phyloP scores from a whole-genome alignment of 106 monocot species.

The Dactylorhiza incarnata region DNA sequence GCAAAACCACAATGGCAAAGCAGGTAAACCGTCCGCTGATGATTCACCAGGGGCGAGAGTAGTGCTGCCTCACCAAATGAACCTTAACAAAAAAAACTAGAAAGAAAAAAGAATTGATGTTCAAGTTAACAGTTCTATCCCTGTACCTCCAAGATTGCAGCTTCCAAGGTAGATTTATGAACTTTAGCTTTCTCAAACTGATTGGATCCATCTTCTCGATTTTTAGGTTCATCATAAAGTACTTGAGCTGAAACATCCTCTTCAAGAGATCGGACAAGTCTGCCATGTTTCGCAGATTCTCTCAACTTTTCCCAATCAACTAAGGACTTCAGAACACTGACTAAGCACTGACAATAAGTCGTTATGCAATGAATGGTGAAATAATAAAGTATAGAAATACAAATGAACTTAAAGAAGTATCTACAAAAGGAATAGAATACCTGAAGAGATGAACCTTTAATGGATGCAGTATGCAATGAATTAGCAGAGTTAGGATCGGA shows the following conservation, averaged over 20 bases:
- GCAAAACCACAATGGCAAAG: neutral
- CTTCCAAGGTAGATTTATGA: conserved; percentile 91
- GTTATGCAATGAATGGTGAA: neutral
- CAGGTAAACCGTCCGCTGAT: neutral
- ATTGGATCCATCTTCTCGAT: conserved; percentile 50
- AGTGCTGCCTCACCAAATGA: neutral
- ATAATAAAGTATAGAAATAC: neutral
- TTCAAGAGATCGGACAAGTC: conserved; percentile 35
- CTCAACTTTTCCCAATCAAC: conserved; percentile 78
- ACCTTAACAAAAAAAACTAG: neutral
- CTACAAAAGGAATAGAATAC: conserved; percentile 25
- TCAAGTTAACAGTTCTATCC: neutral
- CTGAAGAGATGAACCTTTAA: conserved; percentile 91
- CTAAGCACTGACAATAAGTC: conserved; percentile 61
- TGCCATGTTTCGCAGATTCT: conserved; percentile 40
- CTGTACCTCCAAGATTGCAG: conserved; percentile 78
- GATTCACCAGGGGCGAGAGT: neutral
- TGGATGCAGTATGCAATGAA: conserved; percentile 44
- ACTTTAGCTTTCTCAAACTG: conserved; percentile 96
- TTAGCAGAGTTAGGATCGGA: conserved; percentile 61
- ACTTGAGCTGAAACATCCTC: conserved; percentile 40
- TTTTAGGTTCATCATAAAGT: conserved; percentile 36
- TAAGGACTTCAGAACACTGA: conserved; percentile 81
- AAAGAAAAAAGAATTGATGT: neutral
- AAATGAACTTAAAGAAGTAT: neutral